Base-by-base conservation (phyloP, 2,329 filamentous ascomycete species). In the Aspergillus sp. region DNA sequence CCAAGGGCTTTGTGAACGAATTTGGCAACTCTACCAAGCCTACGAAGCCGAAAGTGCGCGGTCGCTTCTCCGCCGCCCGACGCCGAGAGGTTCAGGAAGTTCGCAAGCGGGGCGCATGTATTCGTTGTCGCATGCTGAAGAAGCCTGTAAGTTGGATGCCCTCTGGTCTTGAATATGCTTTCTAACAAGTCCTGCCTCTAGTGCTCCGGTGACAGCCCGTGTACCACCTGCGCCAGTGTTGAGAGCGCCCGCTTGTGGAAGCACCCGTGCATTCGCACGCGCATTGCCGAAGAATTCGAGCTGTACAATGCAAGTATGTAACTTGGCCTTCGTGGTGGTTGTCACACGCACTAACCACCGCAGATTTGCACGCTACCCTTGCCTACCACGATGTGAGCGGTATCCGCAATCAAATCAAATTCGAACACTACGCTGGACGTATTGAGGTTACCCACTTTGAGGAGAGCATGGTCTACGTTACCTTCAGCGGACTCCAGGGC, bases 101-200 rank as follows among this genome's bases (percentile, higher is more conserved):
- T 36, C 80, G 85, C 23, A 86, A 87, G 70, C 78, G 81, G 55
- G 85, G 85, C 11, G 85, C 85, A 7, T 88, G 85, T 66, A 82
- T 87, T 62, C 82, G 85, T 36, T 88, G 85, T 69, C 83, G 85
- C 13, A 87, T 88, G 85, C 74, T 88, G 23, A 88, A 87, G 74
- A 88, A 88, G 67, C 83, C 84, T 39, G 77, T 79, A 75, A 63
- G 72, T 42, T 32, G 21, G 8, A 30, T 10, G 17, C 23, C 5
- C 15, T 8, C 2, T 19, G 13, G 11, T 55, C 23, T n/a, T 44
- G 5, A 5, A 13, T 32, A 27, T 54, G 15, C 13, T 36, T 41
- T 44, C 59, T 65, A 23, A 66, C 57, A 36, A 44, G 60, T 51
- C 56, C 53, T 58, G 30, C 11, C 27, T 58, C 15, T 60, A 79